These are phyloP conservation scores for Candida cerambycidarum DNA, from an alignment of 805 yeast species.

Conservation along the genomic window DNA sequence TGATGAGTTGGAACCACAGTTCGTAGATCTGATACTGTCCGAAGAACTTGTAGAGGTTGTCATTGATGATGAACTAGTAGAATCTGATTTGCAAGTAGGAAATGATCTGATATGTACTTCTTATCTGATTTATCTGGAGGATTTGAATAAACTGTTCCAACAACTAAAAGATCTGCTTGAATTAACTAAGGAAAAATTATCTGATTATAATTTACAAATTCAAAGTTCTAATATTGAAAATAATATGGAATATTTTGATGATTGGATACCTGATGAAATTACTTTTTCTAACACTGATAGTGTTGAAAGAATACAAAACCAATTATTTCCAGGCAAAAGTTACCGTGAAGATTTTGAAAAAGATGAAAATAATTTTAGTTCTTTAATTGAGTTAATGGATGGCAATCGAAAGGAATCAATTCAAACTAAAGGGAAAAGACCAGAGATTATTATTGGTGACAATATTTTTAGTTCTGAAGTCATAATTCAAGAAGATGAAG, in stretches of 20 bases:
- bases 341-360: neutral
- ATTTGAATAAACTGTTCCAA: neutral
- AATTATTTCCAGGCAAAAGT: neutral
- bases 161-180: neutral
- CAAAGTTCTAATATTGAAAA: constrained; percentile 10
- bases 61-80: neutral
- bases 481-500: constrained; percentile 7
- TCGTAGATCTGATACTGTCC: neutral
- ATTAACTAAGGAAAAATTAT: neutral
- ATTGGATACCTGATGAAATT: constrained; percentile 10
- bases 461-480: constrained; percentile 13
- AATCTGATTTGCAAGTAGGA: neutral
- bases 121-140: neutral
- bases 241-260: constrained; percentile 11
- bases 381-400: constrained; percentile 2
- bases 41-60: too few species aligned
- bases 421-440: constrained; percentile 5
- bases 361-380: neutral
- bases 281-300: constrained; percentile 7
- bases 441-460: constrained; percentile 5
- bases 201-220: neutral
- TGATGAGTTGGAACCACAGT: neutral
- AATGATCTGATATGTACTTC: neutral
- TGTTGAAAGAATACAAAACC: constrained; percentile 7
- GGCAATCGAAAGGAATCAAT: constrained; percentile 5